Conservation (phyloP, 2,329 filamentous ascomycete species). For the Uncinocarpus reesii region DNA sequence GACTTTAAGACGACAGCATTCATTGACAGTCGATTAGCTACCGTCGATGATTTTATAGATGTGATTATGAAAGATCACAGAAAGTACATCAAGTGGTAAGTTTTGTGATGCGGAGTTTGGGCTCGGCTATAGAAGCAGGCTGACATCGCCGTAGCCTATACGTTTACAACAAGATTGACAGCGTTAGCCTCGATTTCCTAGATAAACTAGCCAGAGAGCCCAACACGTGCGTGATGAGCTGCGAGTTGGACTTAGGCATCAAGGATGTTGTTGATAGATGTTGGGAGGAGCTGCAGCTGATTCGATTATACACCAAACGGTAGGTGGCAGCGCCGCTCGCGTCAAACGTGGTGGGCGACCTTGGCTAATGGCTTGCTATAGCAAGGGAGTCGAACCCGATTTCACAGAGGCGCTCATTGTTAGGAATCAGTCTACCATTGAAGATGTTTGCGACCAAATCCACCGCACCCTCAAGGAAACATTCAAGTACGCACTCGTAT, state of each 20-base stretch:
- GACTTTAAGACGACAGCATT: neutral
- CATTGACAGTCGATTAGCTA: conserved; percentile 44
- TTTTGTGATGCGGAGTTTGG: neutral
- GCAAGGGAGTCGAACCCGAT: conserved; percentile 81
- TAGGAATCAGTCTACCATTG: conserved; percentile 73
- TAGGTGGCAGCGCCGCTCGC: conserved; percentile 22
- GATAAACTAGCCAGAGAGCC: conserved; percentile 86
- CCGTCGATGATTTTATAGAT: conserved; percentile 97
- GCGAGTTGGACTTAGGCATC: conserved; percentile 87
- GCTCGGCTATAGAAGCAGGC: neutral
- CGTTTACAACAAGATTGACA: conserved; percentile 99
- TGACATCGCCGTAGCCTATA: conserved; percentile 53
- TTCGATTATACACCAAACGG: conserved; percentile 88
- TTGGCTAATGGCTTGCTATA: conserved; percentile 24
- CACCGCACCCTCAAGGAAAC: conserved; percentile 93
- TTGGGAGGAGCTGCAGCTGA: conserved; percentile 84
- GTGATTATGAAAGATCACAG: conserved; percentile 98
- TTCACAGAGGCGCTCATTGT: conserved; percentile 92
- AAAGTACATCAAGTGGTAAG: conserved; percentile 76
- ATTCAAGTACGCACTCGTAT: conserved; percentile 97
- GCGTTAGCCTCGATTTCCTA: conserved; percentile 83
- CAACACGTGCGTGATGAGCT: conserved; percentile 92
- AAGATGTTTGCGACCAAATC: conserved; percentile 93
- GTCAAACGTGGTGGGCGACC: neutral
- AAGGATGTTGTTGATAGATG: conserved; percentile 88